Evolutionary conservation across 2,329 filamentous ascomycete species (phyloP).

Genomic region (Phoma herbarum): DNA sequence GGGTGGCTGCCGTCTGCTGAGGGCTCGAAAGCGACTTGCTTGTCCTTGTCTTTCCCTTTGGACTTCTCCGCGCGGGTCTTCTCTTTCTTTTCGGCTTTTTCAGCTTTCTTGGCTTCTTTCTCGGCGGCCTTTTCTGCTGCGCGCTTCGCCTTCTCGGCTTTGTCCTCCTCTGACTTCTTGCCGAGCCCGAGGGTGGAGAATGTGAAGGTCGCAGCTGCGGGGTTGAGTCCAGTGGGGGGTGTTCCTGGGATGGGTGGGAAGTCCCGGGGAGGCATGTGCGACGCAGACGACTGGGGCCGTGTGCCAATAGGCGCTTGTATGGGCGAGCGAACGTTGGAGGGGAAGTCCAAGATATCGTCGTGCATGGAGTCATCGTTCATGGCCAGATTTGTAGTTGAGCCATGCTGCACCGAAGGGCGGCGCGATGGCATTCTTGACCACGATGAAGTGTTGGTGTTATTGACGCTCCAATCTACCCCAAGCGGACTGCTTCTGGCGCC

Average conservation of each 20-base stretch:
- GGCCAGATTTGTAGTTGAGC: conserved; percentile 70
- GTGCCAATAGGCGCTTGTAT: conserved; percentile 80
- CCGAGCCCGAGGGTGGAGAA: conserved; percentile 30
- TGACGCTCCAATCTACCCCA: conserved; percentile 54
- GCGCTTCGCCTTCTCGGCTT: conserved; percentile 43
- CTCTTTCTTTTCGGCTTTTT: conserved; percentile 50
- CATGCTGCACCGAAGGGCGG: conserved; percentile 80
- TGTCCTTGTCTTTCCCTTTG: conserved; percentile 48
- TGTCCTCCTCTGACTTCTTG: conserved; percentile 47
- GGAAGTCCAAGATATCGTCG: conserved; percentile 60
- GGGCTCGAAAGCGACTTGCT: conserved; percentile 34
- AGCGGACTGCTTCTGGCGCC: conserved; percentile 54
- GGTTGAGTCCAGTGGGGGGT: conserved; percentile 73
- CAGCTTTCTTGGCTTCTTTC: conserved; percentile 49
- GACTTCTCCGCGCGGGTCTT: conserved; percentile 50
- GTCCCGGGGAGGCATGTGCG: conserved; percentile 50
- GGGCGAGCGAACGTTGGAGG: conserved; percentile 60
- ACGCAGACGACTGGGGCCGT: conserved; percentile 68
- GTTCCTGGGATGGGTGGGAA: conserved; percentile 45
- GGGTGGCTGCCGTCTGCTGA: conserved; percentile 27
- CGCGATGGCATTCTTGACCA: conserved; percentile 83
- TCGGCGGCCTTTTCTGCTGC: conserved; percentile 46
- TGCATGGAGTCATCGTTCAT: conserved; percentile 61
- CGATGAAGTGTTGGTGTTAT: conserved; percentile 52
- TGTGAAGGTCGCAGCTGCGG: conserved; percentile 87